Evolutionary conservation across 352 stramenopile genomes (phyloP).

Genomic region (Aphanomyces astaci): DNA sequence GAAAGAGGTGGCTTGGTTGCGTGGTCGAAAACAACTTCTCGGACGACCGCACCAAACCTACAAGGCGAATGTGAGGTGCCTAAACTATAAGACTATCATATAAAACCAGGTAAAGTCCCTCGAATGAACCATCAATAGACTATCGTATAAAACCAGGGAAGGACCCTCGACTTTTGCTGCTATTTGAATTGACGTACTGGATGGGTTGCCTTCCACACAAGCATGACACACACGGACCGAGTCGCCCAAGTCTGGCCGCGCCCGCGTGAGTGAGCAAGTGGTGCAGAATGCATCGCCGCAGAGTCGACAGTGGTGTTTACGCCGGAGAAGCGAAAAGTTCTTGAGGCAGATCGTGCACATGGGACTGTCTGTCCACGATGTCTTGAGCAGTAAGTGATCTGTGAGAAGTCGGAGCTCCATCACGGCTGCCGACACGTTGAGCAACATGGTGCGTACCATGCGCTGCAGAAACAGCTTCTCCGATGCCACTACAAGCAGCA

Average conservation of each 20-base stretch:
- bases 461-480: conserved; percentile 17
- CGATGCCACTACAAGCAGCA: background rate
- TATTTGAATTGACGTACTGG: no score
- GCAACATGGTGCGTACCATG: conserved; percentile 13
- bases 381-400: conserved; percentile 16
- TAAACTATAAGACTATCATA: no score
- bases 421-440: conserved; percentile 10
- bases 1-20: background rate
- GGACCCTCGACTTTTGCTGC: no score
- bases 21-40: conserved; percentile 16
- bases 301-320: conserved; percentile 73
- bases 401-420: conserved; percentile 23
- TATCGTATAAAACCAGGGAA: no score
- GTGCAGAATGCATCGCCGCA: conserved; percentile 65
- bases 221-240: conserved; percentile 8
- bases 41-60: conserved; percentile 20
- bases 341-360: conserved; percentile 41
- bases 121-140: no score
- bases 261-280: conserved; percentile 43
- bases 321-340: conserved; percentile 59
- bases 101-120: no score
- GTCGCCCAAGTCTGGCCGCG: conserved; percentile 15
- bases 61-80: no score
- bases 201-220: conserved; percentile 18
- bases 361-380: conserved; percentile 1